Evolutionary conservation across 352 stramenopile genomes (phyloP).

Genomic region (Phytophthora kernoviae): DNA sequence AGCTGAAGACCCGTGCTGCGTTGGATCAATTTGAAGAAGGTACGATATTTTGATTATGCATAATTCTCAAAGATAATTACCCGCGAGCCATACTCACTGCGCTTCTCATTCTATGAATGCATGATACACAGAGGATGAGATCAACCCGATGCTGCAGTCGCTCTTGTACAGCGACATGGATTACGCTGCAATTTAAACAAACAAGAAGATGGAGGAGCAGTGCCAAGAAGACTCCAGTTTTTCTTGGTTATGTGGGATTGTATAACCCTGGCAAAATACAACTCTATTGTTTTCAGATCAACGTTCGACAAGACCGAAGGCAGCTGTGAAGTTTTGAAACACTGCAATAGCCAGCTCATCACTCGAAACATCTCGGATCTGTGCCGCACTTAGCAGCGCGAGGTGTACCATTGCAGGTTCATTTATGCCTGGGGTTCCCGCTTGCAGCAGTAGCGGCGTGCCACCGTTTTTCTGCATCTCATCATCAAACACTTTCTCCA

Average conservation of each 20-base stretch:
- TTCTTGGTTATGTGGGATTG: slow-evolving; percentile 1
- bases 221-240: background rate
- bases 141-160: slow-evolving; percentile 58
- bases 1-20: slow-evolving; percentile 20
- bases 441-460: slow-evolving; percentile 22
- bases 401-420: slow-evolving; percentile 61
- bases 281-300: slow-evolving; percentile 11
- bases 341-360: slow-evolving; percentile 46
- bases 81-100: background rate
- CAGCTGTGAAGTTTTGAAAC: slow-evolving; percentile 38
- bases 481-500: slow-evolving; percentile 16
- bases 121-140: slow-evolving; percentile 14
- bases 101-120: background rate
- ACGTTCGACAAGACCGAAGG: slow-evolving; percentile 38
- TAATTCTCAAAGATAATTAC: background rate
- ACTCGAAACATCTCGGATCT: slow-evolving; percentile 36
- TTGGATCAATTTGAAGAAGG: slow-evolving; percentile 21
- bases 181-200: slow-evolving; percentile 70
- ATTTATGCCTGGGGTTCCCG: slow-evolving; percentile 36
- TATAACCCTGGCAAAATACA: slow-evolving; percentile 3
- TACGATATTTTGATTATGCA: slow-evolving; percentile 4
- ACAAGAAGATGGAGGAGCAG: background rate
- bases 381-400: slow-evolving; percentile 44
- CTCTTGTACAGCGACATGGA: slow-evolving; percentile 76
- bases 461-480: background rate